Evolutionary conservation across 2,329 filamentous ascomycete genomes (phyloP).

Genomic region (Madurella mycetomatis): DNA sequence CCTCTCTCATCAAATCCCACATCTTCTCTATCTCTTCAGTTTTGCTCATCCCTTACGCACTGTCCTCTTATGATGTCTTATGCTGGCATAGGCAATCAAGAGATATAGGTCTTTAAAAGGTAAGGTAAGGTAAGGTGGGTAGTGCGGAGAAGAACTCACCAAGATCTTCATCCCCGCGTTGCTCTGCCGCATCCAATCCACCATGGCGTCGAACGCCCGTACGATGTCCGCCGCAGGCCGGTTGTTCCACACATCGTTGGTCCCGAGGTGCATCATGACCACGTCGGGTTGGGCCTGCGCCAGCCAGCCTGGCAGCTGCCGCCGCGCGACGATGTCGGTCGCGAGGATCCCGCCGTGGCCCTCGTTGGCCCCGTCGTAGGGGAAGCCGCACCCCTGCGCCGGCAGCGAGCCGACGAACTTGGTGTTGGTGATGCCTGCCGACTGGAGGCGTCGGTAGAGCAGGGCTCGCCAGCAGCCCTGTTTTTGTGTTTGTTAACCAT

Average conservation of each 20-base stretch:
- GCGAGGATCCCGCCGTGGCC: conserved; percentile 40
- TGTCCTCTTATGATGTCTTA: too few species aligned
- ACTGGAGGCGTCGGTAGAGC: conserved; percentile 31
- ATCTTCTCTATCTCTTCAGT: too few species aligned
- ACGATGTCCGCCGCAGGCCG: conserved; percentile 33
- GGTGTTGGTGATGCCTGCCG: conserved; percentile 30
- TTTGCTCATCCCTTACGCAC: too few species aligned
- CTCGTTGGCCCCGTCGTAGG: conserved; percentile 42
- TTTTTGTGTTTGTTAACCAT: background rate
- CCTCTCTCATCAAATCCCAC: too few species aligned
- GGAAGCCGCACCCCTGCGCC: conserved; percentile 33
- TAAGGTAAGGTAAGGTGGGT: too few species aligned
- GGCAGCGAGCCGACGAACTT: conserved; percentile 35
- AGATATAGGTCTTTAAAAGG: too few species aligned
- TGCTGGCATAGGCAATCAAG: too few species aligned
- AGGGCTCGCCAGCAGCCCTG: conserved; percentile 34
- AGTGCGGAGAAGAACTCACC: too few species aligned
- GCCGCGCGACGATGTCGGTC: conserved; percentile 35
- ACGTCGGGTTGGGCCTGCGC: conserved; percentile 36
- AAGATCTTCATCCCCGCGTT: conserved; percentile 38
- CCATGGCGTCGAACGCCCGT: conserved; percentile 34
- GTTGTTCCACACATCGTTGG: conserved; percentile 38
- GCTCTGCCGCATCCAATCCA: conserved; percentile 39
- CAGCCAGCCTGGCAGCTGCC: conserved; percentile 38
- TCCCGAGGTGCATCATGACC: conserved; percentile 43